phyloP scores from a whole-genome alignment of 148 eudicot genomes.

The Polygonum aviculare region DNA sequence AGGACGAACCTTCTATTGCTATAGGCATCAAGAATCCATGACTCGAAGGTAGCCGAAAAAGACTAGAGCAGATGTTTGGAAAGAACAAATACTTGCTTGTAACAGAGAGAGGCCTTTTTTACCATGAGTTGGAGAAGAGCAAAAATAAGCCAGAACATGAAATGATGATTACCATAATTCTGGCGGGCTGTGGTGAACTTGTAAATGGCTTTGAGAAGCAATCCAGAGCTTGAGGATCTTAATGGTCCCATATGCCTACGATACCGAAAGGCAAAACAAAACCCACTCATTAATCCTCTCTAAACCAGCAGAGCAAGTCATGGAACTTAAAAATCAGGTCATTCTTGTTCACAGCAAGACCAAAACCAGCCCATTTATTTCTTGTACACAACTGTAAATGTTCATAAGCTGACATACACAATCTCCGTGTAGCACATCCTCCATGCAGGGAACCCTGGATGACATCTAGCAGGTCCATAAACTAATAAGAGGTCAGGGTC shows the following conservation, averaged over 20 bases:
- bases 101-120: background rate
- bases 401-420: slow-evolving; percentile 44
- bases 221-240: slow-evolving; percentile 55
- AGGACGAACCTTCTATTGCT: background rate
- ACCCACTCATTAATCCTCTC: background rate
- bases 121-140: background rate
- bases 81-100: background rate
- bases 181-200: slow-evolving; percentile 66
- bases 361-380: background rate
- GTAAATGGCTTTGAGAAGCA: slow-evolving; percentile 62
- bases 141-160: background rate
- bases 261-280: slow-evolving; percentile 12
- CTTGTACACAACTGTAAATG: background rate
- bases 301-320: background rate
- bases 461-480: slow-evolving; percentile 81
- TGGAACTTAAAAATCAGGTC: background rate
- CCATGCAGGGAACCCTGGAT: slow-evolving; percentile 93
- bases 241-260: slow-evolving; percentile 82
- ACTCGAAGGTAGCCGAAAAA: no score
- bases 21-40: background rate
- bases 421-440: slow-evolving; percentile 89
- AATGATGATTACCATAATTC: slow-evolving; percentile 57
- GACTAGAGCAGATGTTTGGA: background rate
- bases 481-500: slow-evolving; percentile 77
- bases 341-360: background rate